Conservation (phyloP, 1,139 yeast species). For the Yamadazyma conglobata region DNA sequence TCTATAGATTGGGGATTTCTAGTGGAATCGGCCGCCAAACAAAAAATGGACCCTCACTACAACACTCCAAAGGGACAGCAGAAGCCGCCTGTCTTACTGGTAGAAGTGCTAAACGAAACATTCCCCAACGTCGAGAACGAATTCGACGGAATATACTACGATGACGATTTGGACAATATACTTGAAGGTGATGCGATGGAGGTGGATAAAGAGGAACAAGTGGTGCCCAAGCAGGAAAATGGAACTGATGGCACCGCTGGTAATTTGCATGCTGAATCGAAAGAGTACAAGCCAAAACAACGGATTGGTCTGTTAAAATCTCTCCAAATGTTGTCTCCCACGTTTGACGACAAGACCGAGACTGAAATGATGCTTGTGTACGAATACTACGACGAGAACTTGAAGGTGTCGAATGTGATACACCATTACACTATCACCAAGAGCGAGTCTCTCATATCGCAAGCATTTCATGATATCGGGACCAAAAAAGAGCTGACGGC, state of each 20-base stretch:
- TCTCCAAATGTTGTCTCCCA: constrained; percentile 46
- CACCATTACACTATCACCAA: constrained; percentile 35
- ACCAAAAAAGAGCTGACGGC: constrained; percentile 20
- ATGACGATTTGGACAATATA: constrained; percentile 17
- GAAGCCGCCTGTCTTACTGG: constrained; percentile 23
- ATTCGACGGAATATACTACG: constrained; percentile 17
- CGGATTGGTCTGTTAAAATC: constrained; percentile 19
- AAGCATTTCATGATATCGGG: constrained; percentile 34
- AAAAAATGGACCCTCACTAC: constrained; percentile 49
- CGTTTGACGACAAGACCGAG: constrained; percentile 29
- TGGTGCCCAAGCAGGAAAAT: constrained; percentile 2
- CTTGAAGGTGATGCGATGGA: constrained; percentile 13
- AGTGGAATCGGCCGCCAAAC: constrained; percentile 44
- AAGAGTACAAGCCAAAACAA: constrained; percentile 14
- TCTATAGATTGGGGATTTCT: constrained; percentile 62
- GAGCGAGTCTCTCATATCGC: constrained; percentile 23
- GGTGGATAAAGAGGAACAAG: constrained; percentile 7
- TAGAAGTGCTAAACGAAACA: constrained; percentile 29
- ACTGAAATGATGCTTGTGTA: constrained; percentile 38
- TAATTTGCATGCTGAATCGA: too few species aligned
- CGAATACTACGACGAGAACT: constrained; percentile 20
- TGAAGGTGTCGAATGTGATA: constrained; percentile 24
- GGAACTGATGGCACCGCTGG: constrained; percentile 1
- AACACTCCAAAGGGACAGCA: constrained; percentile 45
- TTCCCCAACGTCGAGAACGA: constrained; percentile 19